phyloP scores from a whole-genome alignment of 768 basidiomycete species.

The Kwoniella sp. region DNA sequence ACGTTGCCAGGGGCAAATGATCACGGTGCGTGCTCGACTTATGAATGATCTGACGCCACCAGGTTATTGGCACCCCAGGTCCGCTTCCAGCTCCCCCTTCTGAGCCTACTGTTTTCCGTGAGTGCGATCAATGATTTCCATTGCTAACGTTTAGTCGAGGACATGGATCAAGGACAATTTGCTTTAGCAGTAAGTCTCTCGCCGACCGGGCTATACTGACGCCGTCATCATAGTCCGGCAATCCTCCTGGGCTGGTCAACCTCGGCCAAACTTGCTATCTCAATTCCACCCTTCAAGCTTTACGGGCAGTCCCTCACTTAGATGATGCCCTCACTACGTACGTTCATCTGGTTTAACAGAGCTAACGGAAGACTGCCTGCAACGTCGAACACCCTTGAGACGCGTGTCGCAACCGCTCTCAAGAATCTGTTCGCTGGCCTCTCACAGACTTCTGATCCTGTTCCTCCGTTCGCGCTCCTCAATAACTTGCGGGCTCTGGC shows the following conservation, averaged over 20 bases:
- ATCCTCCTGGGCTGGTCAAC: constrained; percentile 53
- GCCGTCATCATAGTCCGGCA: constrained; percentile 22
- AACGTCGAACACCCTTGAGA: constrained; percentile 15
- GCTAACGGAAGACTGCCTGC: constrained; percentile 7
- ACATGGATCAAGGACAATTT: constrained; percentile 80
- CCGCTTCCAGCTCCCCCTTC: constrained; percentile 86
- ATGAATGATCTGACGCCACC: background rate
- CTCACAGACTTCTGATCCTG: constrained; percentile 72
- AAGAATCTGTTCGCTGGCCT: constrained; percentile 74
- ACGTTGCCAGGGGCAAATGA: constrained; percentile 68
- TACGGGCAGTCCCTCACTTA: constrained; percentile 88
- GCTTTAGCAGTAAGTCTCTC: constrained; percentile 70
- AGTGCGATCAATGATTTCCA: constrained; percentile 24
- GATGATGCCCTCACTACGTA: constrained; percentile 42
- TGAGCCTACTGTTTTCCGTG: constrained; percentile 75
- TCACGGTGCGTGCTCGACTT: constrained; percentile 3
- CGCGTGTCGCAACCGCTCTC: constrained; percentile 55
- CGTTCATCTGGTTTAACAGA: background rate
- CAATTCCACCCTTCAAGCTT: constrained; percentile 92
- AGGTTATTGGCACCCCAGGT: constrained; percentile 84
- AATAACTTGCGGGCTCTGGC: constrained; percentile 68
- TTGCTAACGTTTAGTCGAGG: constrained; percentile 57
- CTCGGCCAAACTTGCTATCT: constrained; percentile 97
- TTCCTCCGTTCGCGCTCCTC: constrained; percentile 73
- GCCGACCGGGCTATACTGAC: constrained; percentile 1